Evolutionary conservation across 83 land plant species (phyloP).

Genomic region (Picea mariana): DNA sequence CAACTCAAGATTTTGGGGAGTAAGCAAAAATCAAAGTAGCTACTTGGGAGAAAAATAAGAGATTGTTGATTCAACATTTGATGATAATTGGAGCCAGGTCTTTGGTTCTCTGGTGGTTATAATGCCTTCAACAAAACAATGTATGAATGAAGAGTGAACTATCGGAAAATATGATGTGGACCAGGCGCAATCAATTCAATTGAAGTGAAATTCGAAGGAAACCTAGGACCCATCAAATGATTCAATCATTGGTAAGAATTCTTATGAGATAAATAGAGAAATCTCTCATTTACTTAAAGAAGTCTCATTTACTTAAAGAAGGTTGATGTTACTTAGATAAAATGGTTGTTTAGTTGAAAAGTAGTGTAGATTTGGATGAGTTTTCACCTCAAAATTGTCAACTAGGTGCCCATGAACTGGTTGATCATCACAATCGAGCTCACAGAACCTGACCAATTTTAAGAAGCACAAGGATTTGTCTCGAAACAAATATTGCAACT

Average conservation of each 20-base stretch:
- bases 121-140: not conserved
- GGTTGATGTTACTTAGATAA: too few species aligned
- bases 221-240: not conserved
- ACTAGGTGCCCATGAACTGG: not conserved
- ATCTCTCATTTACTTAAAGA: too few species aligned
- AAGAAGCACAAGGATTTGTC: conserved; percentile 6
- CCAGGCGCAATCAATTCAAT: not conserved
- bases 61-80: not conserved
- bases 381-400: conserved; percentile 8
- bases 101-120: not conserved
- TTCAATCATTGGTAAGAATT: too few species aligned
- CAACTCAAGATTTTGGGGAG: not conserved
- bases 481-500: not conserved
- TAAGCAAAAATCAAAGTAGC: not conserved
- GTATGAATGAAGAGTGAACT: not conserved
- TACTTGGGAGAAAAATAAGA: not conserved
- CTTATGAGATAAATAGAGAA: too few species aligned
- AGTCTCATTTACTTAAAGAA: too few species aligned
- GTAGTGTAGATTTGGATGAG: not conserved
- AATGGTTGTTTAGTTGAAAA: not conserved
- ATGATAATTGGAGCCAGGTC: not conserved
- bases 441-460: conserved; percentile 9
- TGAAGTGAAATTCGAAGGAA: not conserved
- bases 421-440: not conserved
- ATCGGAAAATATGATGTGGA: not conserved